phyloP scores from a whole-genome alignment of 257 asterid species.

The Jacaranda copaia region DNA sequence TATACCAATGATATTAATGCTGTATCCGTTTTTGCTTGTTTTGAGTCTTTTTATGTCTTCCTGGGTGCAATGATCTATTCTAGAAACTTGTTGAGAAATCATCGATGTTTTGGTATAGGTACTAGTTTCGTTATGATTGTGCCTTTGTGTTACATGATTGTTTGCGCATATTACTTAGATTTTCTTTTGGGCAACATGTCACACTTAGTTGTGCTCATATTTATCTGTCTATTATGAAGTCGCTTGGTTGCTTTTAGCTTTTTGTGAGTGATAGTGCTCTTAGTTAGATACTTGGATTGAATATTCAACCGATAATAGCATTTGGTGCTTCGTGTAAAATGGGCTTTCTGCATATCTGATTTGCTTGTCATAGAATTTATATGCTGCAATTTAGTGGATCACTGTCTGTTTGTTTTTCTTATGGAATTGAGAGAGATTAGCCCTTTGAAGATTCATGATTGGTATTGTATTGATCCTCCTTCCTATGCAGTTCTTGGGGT shows the following conservation, averaged over 20 bases:
- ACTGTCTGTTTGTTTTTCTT: not conserved
- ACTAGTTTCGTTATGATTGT: too few species aligned
- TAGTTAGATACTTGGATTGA: not conserved
- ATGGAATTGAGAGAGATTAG: not conserved
- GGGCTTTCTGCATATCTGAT: not conserved
- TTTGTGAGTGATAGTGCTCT: too few species aligned
- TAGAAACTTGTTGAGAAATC: not conserved
- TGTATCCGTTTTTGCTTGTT: not conserved
- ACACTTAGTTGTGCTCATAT: not conserved
- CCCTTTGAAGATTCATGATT: not conserved
- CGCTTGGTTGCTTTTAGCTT: not conserved
- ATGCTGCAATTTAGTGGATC: not conserved
- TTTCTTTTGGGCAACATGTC: too few species aligned
- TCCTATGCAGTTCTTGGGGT: not conserved
- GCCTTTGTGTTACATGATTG: not conserved
- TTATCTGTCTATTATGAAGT: not conserved
- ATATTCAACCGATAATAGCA: not conserved
- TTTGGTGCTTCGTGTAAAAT: not conserved
- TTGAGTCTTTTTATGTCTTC: not conserved
- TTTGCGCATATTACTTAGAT: too few species aligned
- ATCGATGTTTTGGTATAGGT: too few species aligned
- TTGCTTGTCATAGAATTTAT: not conserved
- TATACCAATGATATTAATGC: not conserved
- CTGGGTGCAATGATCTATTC: not conserved
- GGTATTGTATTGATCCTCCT: not conserved